These are phyloP conservation scores for Fabrea salina DNA, from an alignment of 169 alveolate species.

Conservation along the genomic window DNA sequence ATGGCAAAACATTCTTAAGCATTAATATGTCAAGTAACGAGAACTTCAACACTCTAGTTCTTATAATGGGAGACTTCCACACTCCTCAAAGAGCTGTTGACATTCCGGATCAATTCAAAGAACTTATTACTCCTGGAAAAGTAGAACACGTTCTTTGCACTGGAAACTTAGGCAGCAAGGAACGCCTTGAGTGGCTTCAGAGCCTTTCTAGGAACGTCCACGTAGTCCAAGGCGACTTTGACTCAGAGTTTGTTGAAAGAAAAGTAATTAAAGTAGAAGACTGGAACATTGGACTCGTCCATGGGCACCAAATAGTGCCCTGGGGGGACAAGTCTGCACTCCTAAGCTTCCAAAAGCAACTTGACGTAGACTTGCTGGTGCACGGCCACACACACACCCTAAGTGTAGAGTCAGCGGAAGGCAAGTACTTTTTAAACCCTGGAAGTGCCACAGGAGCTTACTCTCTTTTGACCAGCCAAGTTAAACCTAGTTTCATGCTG, in stretches of 20 bases:
- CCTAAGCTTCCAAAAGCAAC: constrained; percentile 76
- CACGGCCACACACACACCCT: constrained; percentile 91
- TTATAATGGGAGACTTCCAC: constrained; percentile 90
- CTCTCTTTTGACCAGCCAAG: constrained; percentile 72
- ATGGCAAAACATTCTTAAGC: too few relatives aligned
- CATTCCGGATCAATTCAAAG: constrained; percentile 87
- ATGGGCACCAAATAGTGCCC: constrained; percentile 92
- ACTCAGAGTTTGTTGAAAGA: constrained; percentile 65
- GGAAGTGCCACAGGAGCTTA: constrained; percentile 94
- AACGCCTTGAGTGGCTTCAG: constrained; percentile 79
- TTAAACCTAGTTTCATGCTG: background rate
- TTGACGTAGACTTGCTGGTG: constrained; percentile 88
- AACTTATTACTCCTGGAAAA: constrained; percentile 86
- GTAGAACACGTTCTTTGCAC: constrained; percentile 80
- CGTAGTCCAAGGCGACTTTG: constrained; percentile 79
- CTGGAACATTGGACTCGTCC: constrained; percentile 89
- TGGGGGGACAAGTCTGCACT: constrained; percentile 92
- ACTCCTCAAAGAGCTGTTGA: constrained; percentile 89
- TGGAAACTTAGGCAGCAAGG: constrained; percentile 83
- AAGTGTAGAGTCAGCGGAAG: constrained; percentile 75
- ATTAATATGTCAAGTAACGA: too few relatives aligned
- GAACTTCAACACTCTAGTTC: too few relatives aligned
- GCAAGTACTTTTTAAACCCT: constrained; percentile 92
- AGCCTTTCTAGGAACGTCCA: constrained; percentile 66
- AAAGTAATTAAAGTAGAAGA: constrained; percentile 83